Evolutionary conservation across 805 yeast species (phyloP).

Genomic region (Ogataea pilisensis): DNA sequence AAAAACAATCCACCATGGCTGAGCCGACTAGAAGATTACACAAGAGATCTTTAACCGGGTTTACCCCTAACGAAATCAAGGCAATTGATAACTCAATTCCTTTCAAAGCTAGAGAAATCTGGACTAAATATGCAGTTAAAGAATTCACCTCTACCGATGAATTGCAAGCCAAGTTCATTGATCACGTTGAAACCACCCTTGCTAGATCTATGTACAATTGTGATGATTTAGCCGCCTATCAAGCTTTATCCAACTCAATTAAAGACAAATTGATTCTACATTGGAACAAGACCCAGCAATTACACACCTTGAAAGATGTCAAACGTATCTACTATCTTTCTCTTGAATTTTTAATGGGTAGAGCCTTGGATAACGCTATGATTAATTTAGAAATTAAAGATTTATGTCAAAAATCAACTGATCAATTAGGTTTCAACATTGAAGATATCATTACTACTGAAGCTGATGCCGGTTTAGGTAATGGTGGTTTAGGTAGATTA

Average conservation of each 20-base stretch:
- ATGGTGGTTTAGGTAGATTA: conserved; percentile 91
- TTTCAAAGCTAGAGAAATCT: conserved; percentile 64
- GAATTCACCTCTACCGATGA: conserved; percentile 47
- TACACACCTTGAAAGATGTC: conserved; percentile 76
- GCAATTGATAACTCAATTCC: conserved; percentile 82
- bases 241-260: conserved; percentile 75
- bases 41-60: conserved; percentile 81
- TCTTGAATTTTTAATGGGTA: conserved; percentile 88
- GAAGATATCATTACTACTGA: conserved; percentile 84
- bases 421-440: conserved; percentile 78
- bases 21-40: conserved; percentile 31
- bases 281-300: conserved; percentile 93
- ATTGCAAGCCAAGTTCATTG: conserved; percentile 66
- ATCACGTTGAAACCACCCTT: conserved; percentile 84
- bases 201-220: conserved; percentile 93
- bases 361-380: conserved; percentile 91
- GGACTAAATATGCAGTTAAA: conserved; percentile 66
- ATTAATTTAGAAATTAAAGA: conserved; percentile 72
- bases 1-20: conserved; percentile 2
- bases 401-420: conserved; percentile 49
- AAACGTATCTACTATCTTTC: conserved; percentile 85
- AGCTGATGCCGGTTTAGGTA: conserved; percentile 93
- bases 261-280: conserved; percentile 77
- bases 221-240: conserved; percentile 89
- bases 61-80: conserved; percentile 84